These are phyloP conservation scores for Penicillium brasilianum DNA, from an alignment of 2,329 filamentous ascomycete species.

Conservation along the genomic window DNA sequence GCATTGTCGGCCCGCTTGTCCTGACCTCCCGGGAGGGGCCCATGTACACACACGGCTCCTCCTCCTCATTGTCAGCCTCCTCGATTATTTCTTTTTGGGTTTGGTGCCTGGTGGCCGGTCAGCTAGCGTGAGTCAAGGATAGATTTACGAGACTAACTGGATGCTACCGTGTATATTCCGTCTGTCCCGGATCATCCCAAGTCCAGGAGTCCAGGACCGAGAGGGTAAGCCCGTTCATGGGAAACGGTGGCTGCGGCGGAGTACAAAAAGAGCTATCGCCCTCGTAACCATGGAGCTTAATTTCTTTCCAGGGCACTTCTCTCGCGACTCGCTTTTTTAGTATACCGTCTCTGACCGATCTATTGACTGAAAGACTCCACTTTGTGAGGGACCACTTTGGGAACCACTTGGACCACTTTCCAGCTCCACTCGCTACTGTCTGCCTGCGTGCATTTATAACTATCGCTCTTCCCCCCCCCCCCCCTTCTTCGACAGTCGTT, in stretches of 20 bases:
- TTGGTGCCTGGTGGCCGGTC: background rate
- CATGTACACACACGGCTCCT: background rate
- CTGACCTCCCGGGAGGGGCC: background rate
- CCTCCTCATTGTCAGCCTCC: conserved; percentile 11
- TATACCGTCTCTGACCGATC: background rate
- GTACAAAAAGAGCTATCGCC: conserved; percentile 2
- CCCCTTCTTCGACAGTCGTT: background rate
- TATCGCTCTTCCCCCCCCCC: background rate
- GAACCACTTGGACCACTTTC: conserved; percentile 3
- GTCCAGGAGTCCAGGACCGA: too few species aligned
- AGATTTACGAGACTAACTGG: background rate
- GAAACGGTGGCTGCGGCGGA: background rate
- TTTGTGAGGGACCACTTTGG: background rate
- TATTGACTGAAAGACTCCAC: conserved; percentile 1
- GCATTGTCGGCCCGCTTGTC: background rate
- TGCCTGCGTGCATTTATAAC: conserved; percentile 7
- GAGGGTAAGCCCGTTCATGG: too few species aligned
- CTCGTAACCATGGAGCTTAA: background rate
- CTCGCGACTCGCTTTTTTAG: too few species aligned
- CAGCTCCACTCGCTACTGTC: conserved; percentile 25
- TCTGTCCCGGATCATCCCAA: background rate
- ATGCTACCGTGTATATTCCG: background rate
- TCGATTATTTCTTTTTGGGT: conserved; percentile 2
- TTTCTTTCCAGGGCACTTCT: too few species aligned
- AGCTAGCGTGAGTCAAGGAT: conserved; percentile 5